These are phyloP conservation scores for Paxillus involutus DNA, from an alignment of 768 basidiomycete species.

Conservation along the genomic window DNA sequence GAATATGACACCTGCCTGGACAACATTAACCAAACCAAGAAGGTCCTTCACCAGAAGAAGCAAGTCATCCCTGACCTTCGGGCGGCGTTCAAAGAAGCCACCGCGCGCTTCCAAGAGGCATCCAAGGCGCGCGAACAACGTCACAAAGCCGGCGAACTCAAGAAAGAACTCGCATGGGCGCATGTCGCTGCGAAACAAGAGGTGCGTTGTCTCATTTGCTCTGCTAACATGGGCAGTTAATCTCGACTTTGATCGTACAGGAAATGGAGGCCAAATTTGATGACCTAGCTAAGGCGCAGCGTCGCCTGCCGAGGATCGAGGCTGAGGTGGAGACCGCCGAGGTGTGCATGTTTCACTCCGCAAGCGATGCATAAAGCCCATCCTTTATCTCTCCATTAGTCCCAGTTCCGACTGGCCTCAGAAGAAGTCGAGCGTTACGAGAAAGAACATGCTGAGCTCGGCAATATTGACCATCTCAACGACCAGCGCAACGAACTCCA, in stretches of 20 bases:
- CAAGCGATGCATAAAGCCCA: background rate
- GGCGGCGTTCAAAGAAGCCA: slow-evolving; percentile 54
- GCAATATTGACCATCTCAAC: slow-evolving; percentile 48
- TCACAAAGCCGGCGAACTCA: slow-evolving; percentile 64
- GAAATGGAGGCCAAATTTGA: slow-evolving; percentile 45
- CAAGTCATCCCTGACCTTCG: slow-evolving; percentile 79
- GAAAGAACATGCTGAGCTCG: slow-evolving; percentile 39
- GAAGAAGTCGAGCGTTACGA: slow-evolving; percentile 39
- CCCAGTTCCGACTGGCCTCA: slow-evolving; percentile 32
- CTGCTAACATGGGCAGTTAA: background rate
- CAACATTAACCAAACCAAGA: slow-evolving; percentile 69
- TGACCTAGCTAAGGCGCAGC: slow-evolving; percentile 39
- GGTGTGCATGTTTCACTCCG: slow-evolving; percentile 24
- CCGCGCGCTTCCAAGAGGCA: slow-evolving; percentile 67
- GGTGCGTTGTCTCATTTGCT: slow-evolving; percentile 38
- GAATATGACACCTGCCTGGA: slow-evolving; percentile 80
- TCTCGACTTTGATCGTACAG: slow-evolving; percentile 20
- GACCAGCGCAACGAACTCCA: slow-evolving; percentile 34
- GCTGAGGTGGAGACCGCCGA: slow-evolving; percentile 38
- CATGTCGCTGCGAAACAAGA: slow-evolving; percentile 71
- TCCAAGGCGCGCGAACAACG: slow-evolving; percentile 71
- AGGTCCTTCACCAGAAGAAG: slow-evolving; percentile 66
- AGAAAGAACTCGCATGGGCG: slow-evolving; percentile 86
- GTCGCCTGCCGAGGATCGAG: slow-evolving; percentile 40
- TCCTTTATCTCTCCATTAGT: slow-evolving; percentile 20